phyloP scores from a whole-genome alignment of 148 eudicot species.

The Rheum nobile region DNA sequence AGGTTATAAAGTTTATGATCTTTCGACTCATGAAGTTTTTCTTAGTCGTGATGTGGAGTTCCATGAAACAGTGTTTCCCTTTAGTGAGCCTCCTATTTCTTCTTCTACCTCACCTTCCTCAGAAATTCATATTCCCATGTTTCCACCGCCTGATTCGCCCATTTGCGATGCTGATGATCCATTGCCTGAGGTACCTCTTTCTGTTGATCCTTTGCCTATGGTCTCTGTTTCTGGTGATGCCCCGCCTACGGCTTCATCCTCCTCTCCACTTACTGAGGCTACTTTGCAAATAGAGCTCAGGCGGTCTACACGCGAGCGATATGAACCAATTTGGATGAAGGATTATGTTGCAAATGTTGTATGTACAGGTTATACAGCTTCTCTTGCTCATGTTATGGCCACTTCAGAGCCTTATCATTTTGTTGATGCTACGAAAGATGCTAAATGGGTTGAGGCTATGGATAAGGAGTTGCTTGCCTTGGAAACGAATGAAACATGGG shows the following conservation, averaged over 20 bases:
- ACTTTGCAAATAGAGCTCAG: not conserved
- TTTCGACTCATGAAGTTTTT: not conserved
- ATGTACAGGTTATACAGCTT: not conserved
- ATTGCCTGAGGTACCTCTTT: no score
- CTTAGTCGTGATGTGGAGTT: not conserved
- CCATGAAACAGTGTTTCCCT: not conserved
- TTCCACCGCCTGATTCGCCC: not conserved
- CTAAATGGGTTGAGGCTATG: not conserved
- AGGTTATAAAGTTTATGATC: not conserved
- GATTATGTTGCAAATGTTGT: not conserved
- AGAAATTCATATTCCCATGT: not conserved
- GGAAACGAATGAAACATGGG: not conserved
- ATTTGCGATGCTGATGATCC: no score
- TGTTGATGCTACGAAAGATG: not conserved
- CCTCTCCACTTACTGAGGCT: not conserved
- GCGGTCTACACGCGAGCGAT: not conserved
- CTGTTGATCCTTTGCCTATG: no score
- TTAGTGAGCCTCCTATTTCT: not conserved
- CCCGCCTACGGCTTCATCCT: not conserved
- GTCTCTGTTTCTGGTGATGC: no score
- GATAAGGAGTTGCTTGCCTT: not conserved
- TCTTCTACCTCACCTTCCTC: not conserved
- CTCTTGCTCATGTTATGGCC: not conserved
- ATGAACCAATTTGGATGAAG: not conserved
- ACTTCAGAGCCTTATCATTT: not conserved